These are phyloP conservation scores for Rhodotorula graminis DNA, from an alignment of 768 basidiomycete species.

Conservation along the genomic window DNA sequence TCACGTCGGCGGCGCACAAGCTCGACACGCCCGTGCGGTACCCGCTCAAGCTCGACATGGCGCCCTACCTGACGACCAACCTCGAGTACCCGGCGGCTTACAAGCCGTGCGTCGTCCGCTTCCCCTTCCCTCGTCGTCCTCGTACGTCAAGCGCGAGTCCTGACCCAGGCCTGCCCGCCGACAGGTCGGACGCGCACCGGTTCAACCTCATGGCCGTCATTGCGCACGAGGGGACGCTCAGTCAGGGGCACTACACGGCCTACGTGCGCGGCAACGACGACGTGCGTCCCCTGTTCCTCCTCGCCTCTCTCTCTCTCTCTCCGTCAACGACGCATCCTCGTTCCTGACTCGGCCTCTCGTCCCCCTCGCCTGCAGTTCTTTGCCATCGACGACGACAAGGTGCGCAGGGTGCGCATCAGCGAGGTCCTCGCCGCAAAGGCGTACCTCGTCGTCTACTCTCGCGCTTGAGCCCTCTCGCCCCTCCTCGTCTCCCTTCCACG, in stretches of 20 bases:
- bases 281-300: constrained; percentile 51
- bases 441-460: constrained; percentile 34
- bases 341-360: constrained; percentile 1
- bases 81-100: constrained; percentile 26
- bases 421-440: constrained; percentile 34
- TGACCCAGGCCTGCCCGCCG: too few relatives aligned
- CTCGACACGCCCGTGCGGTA: constrained; percentile 78
- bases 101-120: background rate
- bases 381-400: constrained; percentile 89
- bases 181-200: constrained; percentile 58
- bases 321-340: too few relatives aligned
- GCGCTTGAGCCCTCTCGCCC: background rate
- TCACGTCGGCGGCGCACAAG: constrained; percentile 62
- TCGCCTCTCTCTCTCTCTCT: background rate
- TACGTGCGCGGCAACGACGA: constrained; percentile 79
- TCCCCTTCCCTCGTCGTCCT: too few relatives aligned
- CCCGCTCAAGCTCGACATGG: constrained; percentile 80
- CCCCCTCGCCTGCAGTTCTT: constrained; percentile 64
- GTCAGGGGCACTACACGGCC: constrained; percentile 83
- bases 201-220: constrained; percentile 91
- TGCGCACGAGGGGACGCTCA: constrained; percentile 88
- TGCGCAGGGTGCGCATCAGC: constrained; percentile 15
- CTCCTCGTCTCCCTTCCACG: background rate
- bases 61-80: constrained; percentile 57
- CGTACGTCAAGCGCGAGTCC: background rate